Conservation (phyloP, 2,329 filamentous ascomycete species). For the Huntiella omanensis region DNA sequence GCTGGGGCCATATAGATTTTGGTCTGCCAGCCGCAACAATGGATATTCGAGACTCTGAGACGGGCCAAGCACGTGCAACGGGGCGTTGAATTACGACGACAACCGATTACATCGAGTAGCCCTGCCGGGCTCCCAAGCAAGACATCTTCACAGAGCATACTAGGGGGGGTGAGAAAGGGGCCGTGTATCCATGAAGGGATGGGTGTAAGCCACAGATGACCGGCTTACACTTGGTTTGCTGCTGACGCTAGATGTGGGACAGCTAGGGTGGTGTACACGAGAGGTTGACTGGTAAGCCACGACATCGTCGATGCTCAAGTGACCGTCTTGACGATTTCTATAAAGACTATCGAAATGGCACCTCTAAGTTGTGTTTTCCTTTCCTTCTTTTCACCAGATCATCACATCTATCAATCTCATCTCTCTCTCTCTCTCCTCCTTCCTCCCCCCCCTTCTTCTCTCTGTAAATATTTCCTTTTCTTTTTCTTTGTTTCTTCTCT, state of each 20-base stretch:
- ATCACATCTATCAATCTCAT: conserved; percentile 9
- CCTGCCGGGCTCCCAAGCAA: no score
- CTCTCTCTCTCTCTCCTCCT: conserved; percentile 8
- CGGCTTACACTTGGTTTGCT: neutral
- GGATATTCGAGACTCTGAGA: no score
- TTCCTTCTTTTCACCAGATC: conserved; percentile 7
- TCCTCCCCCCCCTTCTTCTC: conserved; percentile 7
- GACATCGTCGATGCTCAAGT: neutral
- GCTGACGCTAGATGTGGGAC: neutral
- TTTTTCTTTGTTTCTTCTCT: neutral
- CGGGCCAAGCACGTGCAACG: no score
- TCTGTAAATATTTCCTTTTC: neutral
- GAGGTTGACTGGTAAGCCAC: neutral
- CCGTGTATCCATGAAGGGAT: neutral
- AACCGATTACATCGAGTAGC: no score
- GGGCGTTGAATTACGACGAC: no score
- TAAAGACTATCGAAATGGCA: conserved; percentile 6
- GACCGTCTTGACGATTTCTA: conserved; percentile 4
- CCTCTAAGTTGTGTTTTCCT: conserved; percentile 3
- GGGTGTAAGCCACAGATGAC: neutral
- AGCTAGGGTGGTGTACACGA: neutral
- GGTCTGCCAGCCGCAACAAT: no score
- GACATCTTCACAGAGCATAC: neutral
- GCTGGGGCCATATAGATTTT: no score
- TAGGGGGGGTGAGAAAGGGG: neutral